Conservation (phyloP, 768 basidiomycete species). For the Sarcomyxa edulis region DNA sequence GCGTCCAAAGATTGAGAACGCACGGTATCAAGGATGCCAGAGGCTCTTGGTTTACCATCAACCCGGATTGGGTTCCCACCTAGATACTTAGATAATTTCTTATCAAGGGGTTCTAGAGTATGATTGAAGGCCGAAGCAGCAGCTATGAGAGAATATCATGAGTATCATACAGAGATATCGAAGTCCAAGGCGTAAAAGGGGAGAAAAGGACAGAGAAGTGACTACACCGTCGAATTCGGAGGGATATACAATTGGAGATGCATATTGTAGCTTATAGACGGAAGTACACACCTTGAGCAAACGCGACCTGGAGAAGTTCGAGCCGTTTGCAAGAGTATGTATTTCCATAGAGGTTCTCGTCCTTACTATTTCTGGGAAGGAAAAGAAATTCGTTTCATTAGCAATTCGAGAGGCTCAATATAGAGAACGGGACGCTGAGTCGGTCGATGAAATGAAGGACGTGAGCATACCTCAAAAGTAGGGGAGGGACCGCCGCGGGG, state of each 20-base stretch:
- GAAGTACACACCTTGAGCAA: constrained; percentile 48
- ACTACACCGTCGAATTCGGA: no score
- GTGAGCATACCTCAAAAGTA: constrained; percentile 55
- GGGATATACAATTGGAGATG: no score
- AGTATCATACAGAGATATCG: neutral
- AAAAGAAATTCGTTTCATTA: neutral
- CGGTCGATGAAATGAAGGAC: neutral
- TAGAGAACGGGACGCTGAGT: neutral
- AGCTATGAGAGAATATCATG: constrained; percentile 28
- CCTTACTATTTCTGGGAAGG: constrained; percentile 50
- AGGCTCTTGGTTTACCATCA: constrained; percentile 71
- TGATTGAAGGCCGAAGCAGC: constrained; percentile 63
- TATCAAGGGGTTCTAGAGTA: constrained; percentile 55
- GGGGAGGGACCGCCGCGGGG: constrained; percentile 36
- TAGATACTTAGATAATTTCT: constrained; percentile 62
- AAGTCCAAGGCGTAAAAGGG: no score
- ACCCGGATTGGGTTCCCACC: constrained; percentile 65
- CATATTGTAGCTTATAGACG: no score
- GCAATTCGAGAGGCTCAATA: neutral
- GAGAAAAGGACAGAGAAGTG: no score
- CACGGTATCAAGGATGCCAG: constrained; percentile 72
- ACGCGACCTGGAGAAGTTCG: constrained; percentile 54
- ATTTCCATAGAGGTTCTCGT: constrained; percentile 71
- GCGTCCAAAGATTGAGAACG: constrained; percentile 4
- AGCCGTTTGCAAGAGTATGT: constrained; percentile 63